Percentiles rank a stretch among this genome's conserved stretches.
Conservation (phyloP, 1,284 basidiomycete genomes). For the Grifola frondosa region DNA sequence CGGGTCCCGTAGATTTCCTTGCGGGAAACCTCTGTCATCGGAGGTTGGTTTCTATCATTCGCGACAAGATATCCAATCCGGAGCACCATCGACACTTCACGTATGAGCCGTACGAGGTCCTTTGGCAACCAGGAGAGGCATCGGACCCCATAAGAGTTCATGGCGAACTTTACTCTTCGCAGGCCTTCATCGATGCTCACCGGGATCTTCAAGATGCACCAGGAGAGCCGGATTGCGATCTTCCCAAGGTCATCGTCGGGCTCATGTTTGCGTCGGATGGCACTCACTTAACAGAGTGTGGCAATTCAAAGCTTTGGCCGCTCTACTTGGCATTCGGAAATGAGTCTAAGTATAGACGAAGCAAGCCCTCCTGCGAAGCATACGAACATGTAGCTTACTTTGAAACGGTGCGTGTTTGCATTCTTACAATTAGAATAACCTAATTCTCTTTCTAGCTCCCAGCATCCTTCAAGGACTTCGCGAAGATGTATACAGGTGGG, state of each 20-base stretch:
- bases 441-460: slow-evolving; percentile 12
- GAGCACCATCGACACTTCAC: neutral
- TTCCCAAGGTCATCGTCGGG: neutral
- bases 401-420: slow-evolving; percentile 23
- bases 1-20: too few species aligned
- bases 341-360: slow-evolving; percentile 27
- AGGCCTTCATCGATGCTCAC: neutral
- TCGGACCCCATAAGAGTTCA: neutral
- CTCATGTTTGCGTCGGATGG: slow-evolving; percentile 4
- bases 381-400: slow-evolving; percentile 24
- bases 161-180: neutral
- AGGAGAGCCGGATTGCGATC: neutral
- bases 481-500: neutral
- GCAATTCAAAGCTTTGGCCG: slow-evolving; percentile 30
- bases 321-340: slow-evolving; percentile 32
- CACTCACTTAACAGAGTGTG: slow-evolving; percentile 17
- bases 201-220: slow-evolving; percentile 7
- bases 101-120: neutral
- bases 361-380: slow-evolving; percentile 16
- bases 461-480: neutral
- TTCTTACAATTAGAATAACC: too few species aligned
- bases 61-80: neutral
- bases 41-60: too few species aligned
- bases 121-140: too few species aligned
- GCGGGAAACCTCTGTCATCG: too few species aligned